phyloP scores from a whole-genome alignment of 176 grass and related monocot species.

The Paspalum notatum region DNA sequence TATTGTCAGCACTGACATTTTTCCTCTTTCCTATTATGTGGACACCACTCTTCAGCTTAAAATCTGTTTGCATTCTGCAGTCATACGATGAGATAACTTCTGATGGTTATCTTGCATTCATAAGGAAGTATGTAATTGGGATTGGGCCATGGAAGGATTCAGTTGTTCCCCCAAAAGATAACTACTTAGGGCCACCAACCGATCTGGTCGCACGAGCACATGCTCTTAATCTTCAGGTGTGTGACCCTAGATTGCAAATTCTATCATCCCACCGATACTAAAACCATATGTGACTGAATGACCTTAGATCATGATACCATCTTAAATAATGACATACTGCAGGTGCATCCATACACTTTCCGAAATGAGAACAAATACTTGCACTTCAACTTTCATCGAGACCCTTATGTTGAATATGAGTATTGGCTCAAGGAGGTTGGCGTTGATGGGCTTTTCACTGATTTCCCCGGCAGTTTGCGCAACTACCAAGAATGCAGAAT shows the following conservation, averaged over 20 bases:
- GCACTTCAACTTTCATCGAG: conserved; percentile 71
- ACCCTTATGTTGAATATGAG: conserved; percentile 65
- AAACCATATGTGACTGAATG: neutral
- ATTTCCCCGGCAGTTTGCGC: conserved; percentile 72
- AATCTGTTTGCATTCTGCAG: conserved; percentile 39
- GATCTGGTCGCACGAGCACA: conserved; percentile 76
- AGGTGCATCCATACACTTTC: conserved; percentile 78
- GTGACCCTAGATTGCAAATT: neutral
- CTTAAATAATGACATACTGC: conserved; percentile 26
- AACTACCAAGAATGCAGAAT: conserved; percentile 58
- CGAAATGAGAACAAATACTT: conserved; percentile 66
- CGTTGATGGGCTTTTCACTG: conserved; percentile 64
- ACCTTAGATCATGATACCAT: neutral
- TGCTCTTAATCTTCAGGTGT: conserved; percentile 69
- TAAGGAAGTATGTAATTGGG: conserved; percentile 64
- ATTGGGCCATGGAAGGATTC: conserved; percentile 91
- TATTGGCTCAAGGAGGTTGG: conserved; percentile 62
- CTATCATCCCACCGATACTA: neutral
- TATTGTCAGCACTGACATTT: conserved; percentile 5
- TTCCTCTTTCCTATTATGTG: neutral
- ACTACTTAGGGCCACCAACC: conserved; percentile 49
- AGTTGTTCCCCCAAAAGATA: conserved; percentile 56
- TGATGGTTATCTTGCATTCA: conserved; percentile 61
- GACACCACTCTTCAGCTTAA: neutral
- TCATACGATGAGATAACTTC: conserved; percentile 70